These are phyloP conservation scores for Paramecium sexaurelia DNA, from an alignment of 73 alveolate species.

Conservation along the genomic window DNA sequence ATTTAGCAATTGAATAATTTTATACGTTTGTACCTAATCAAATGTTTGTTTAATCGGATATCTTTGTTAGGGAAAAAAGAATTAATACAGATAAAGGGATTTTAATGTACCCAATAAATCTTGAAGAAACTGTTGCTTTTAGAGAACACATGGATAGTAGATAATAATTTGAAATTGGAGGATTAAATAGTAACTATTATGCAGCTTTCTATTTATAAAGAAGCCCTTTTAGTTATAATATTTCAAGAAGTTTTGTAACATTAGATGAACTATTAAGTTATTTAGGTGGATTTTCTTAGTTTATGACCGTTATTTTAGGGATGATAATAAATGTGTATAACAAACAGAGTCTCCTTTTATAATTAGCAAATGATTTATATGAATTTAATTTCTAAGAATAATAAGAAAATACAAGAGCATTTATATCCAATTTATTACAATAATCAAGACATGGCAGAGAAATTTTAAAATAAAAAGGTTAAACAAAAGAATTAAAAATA, in stretches of 20 bases:
- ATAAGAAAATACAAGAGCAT: not conserved
- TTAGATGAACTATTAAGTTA: constrained; percentile 37
- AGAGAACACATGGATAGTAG: constrained; percentile 43
- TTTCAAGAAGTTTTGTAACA: not conserved
- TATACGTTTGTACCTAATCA: constrained; percentile 38
- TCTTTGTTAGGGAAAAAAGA: constrained; percentile 50
- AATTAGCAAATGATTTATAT: constrained; percentile 37
- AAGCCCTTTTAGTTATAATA: constrained; percentile 33
- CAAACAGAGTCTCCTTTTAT: not conserved
- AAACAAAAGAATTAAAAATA: not conserved
- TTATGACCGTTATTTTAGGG: constrained; percentile 44
- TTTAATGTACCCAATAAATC: not conserved
- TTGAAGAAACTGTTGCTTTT: constrained; percentile 4
- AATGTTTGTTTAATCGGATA: constrained; percentile 67
- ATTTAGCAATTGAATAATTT: not conserved
- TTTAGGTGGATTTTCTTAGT: constrained; percentile 61
- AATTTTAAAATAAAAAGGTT: not conserved
- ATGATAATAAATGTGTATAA: not conserved
- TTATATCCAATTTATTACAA: not conserved
- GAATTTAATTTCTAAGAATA: not conserved
- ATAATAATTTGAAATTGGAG: not conserved
- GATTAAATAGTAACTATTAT: not conserved
- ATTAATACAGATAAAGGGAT: constrained; percentile 39
- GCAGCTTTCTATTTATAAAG: constrained; percentile 48
- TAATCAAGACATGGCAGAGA: not conserved